phyloP scores from a whole-genome alignment of 1,139 yeast genomes.

The Debaryomyces fabryi region DNA sequence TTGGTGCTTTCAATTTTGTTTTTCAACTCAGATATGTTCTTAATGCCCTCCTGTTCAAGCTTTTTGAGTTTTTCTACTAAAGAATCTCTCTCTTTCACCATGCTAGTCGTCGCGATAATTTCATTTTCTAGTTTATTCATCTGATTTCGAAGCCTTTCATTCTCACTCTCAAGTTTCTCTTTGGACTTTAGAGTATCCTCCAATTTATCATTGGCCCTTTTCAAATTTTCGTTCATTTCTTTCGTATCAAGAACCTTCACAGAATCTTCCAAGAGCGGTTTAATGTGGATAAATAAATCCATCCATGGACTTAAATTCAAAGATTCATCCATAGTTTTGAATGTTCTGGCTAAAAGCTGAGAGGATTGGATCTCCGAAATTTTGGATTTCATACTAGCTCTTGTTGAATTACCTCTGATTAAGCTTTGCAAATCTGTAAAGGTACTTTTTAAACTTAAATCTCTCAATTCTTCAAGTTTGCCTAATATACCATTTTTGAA shows the following conservation, averaged over 20 bases:
- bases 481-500: constrained; percentile 96
- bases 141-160: constrained; percentile 45
- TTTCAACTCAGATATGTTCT: constrained; percentile 3
- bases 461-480: constrained; percentile 77
- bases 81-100: constrained; percentile 31
- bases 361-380: constrained; percentile 72
- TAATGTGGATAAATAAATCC: constrained; percentile 66
- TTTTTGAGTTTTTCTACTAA: constrained; percentile 26
- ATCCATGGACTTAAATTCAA: constrained; percentile 75
- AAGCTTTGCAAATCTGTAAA: constrained; percentile 68
- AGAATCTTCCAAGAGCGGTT: constrained; percentile 76
- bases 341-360: constrained; percentile 64
- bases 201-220: constrained; percentile 36
- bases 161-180: constrained; percentile 49
- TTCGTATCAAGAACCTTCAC: constrained; percentile 58
- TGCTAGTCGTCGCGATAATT: constrained; percentile 28
- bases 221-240: constrained; percentile 54
- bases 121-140: constrained; percentile 55
- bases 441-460: constrained; percentile 57
- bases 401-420: constrained; percentile 62
- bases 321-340: constrained; percentile 56
- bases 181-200: constrained; percentile 48
- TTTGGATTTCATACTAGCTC: constrained; percentile 53
- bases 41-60: constrained; percentile 21
- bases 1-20: constrained; percentile 21